Base-by-base conservation (phyloP, 208 protist genomes). In the Crithidia expoeki region DNA sequence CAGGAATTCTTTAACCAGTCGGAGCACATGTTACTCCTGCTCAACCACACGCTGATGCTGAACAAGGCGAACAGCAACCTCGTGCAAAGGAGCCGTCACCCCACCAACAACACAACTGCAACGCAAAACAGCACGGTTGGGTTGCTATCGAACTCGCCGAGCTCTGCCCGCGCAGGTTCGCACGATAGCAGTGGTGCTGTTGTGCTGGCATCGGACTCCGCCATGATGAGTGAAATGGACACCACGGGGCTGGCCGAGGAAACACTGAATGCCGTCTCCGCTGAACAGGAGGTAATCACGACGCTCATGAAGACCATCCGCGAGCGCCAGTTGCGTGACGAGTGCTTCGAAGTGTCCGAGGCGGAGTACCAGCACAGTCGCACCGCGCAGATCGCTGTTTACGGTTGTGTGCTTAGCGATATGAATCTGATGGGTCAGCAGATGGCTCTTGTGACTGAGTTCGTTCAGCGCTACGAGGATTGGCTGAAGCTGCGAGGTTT, bases 1-100 rank as follows among this genome's bases (percentile, higher is more conserved):
- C 90, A 95, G 75, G 87, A 93, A 80, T 88, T 85, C 51, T 92
- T 86, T 75, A 93, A 93, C 59, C 83, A 93, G 67, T 86, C 90
- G 25, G 88, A 95, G 76, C 88, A 95, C 77, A 70, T 83, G 52
- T 34, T 95, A 27, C 70, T 84, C 23, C 62, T 90, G 63, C 71
- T 93, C 28, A 79, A 86, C 64, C 88, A 93, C 51, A 74, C 84
- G 1, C 32, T 76, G 36, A 75, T 89, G 63, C 55, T 90, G 12
- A 79, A 72, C 49, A 79, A 68, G 68, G 62, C 72, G 47, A 64
- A 68, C 55, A 56, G 46, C 65, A 42, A 21, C 50, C 9, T 32
- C 50, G n/a, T 33, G 5, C 11, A 65, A 14, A 14, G 59, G 5
- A 27, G 32, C 66, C n/a, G 9, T n/a, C 69, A 72, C 36, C n/a